Conservation (phyloP, 2,329 filamentous ascomycete species). For the Cyphellophora europaea region DNA sequence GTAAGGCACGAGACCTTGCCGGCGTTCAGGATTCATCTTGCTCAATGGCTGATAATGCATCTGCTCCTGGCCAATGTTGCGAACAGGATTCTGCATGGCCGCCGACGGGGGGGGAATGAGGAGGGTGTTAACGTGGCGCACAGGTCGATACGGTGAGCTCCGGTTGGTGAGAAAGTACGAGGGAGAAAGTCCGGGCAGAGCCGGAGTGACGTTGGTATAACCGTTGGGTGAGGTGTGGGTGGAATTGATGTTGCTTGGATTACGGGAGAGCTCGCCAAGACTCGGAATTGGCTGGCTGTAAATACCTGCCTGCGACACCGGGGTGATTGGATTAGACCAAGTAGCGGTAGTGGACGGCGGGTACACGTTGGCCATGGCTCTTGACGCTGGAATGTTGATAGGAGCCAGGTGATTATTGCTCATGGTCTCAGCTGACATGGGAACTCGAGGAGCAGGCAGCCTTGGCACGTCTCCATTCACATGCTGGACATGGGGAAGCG, state of each 20-base stretch:
- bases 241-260: constrained; percentile 32
- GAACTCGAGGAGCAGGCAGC: constrained; percentile 10
- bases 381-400: constrained; percentile 28
- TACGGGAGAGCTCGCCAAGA: constrained; percentile 8
- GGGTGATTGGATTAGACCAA: constrained; percentile 39
- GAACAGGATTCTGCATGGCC: constrained; percentile 65
- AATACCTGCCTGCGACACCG: constrained; percentile 23
- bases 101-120: constrained; percentile 75
- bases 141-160: constrained; percentile 84
- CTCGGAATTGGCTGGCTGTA: constrained; percentile 22
- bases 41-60: constrained; percentile 79
- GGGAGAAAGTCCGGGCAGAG: constrained; percentile 65
- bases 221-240: constrained; percentile 58
- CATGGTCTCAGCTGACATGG: constrained; percentile 2
- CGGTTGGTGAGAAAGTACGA: constrained; percentile 80
- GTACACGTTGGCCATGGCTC: constrained; percentile 72
- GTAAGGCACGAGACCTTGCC: constrained; percentile 58
- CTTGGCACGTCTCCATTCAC: constrained; percentile 10
- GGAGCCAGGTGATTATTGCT: constrained; percentile 19
- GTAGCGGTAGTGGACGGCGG: constrained; percentile 42
- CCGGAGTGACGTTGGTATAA: constrained; percentile 49
- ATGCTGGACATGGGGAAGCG: neutral
- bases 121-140: constrained; percentile 83
- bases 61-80: constrained; percentile 55
- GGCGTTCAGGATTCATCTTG: constrained; percentile 55